Evolutionary conservation across 345 rosid genomes (phyloP).

Genomic region (Aegle marmelos): DNA sequence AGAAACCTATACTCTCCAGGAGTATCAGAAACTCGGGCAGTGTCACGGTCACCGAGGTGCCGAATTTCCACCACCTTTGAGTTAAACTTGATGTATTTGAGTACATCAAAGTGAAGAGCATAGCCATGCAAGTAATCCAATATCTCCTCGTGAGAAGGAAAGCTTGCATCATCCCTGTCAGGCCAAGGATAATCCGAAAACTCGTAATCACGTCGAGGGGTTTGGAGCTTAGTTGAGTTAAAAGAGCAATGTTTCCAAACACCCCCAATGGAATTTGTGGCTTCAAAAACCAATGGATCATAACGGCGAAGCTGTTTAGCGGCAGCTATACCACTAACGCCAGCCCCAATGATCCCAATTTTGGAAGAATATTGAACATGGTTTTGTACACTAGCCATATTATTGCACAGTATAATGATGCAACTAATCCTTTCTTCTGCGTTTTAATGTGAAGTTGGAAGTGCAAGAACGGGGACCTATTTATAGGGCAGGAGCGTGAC

Average conservation of each 20-base stretch:
- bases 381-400: constrained; percentile 5
- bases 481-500: constrained; percentile 10
- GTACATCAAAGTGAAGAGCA: constrained; percentile 39
- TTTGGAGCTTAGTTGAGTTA: constrained; percentile 41
- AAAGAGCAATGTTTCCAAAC: constrained; percentile 61
- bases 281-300: constrained; percentile 39
- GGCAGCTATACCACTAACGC: constrained; percentile 58
- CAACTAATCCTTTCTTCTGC: neutral
- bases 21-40: neutral
- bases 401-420: neutral
- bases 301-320: constrained; percentile 37
- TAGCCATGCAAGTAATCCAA: constrained; percentile 39
- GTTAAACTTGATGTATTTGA: constrained; percentile 34
- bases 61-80: constrained; percentile 39
- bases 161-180: constrained; percentile 31
- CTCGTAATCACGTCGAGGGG: constrained; percentile 39
- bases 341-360: constrained; percentile 61
- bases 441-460: neutral
- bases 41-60: constrained; percentile 12
- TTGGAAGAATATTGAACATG: constrained; percentile 26
- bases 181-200: constrained; percentile 50
- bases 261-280: constrained; percentile 58
- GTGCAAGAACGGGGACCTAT: neutral
- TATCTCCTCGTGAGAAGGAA: constrained; percentile 34
- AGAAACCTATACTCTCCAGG: constrained; percentile 25